A percentile compares a stretch with the other conserved stretches of the same genome.
Evolutionary conservation across 441 rosid genomes (phyloP).

Genomic region (Eutrema salsugineum): DNA sequence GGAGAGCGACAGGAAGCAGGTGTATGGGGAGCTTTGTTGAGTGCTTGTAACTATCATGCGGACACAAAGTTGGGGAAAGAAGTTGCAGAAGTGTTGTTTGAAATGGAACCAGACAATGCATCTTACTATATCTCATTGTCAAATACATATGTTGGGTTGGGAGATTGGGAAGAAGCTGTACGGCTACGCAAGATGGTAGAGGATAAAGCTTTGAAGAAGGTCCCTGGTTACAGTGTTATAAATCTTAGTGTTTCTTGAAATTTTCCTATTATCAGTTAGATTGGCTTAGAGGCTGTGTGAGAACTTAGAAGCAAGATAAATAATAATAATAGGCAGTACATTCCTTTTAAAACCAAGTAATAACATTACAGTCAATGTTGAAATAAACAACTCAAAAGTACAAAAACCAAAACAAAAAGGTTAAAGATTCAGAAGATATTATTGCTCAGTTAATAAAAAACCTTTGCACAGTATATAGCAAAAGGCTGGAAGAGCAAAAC

Average conservation of each 20-base stretch:
- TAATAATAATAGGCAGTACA: neutral
- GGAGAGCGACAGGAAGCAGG: conserved; percentile 35
- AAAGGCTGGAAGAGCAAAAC: conserved; percentile 19
- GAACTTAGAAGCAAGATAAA: neutral
- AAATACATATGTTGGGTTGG: conserved; percentile 38
- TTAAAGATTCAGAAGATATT: conserved; percentile 5
- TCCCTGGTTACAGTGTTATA: conserved; percentile 43
- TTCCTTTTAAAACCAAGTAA: neutral
- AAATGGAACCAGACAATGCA: conserved; percentile 45
- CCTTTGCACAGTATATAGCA: neutral
- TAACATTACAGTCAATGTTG: neutral
- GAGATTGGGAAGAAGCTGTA: conserved; percentile 51
- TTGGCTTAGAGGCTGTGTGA: neutral
- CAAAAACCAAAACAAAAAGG: neutral
- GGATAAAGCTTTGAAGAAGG: conserved; percentile 34
- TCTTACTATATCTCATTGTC: conserved; percentile 46
- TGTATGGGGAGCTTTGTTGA: conserved; percentile 53
- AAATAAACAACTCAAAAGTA: neutral
- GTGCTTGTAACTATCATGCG: conserved; percentile 46
- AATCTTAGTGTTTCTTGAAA: conserved; percentile 11
- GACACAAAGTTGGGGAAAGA: conserved; percentile 39
- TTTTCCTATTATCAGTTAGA: neutral
- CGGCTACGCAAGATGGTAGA: conserved; percentile 33
- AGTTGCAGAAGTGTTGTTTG: conserved; percentile 44
- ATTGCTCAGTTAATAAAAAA: conserved; percentile 12